Evolutionary conservation across 768 basidiomycete species (phyloP).

Genomic region (Paxillus rubicundulus): DNA sequence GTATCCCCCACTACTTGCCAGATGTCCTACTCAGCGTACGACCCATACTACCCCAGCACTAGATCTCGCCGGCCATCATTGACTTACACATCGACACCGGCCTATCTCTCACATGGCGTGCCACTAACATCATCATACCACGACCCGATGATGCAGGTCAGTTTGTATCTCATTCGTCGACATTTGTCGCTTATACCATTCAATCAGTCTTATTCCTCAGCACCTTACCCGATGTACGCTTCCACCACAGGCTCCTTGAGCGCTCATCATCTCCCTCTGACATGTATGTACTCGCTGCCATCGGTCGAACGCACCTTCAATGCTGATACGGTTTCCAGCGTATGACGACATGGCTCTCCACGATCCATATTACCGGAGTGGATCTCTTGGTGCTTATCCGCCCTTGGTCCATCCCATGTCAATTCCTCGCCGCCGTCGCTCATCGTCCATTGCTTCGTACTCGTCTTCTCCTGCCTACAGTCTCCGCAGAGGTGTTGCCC

Average conservation of each 20-base stretch:
- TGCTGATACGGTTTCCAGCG: slow-evolving; percentile 28
- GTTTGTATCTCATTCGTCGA: slow-evolving; percentile 8
- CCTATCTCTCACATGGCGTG: slow-evolving; percentile 17
- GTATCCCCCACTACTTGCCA: slow-evolving; percentile 13
- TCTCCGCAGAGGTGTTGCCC: slow-evolving; percentile 48
- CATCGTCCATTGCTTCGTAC: slow-evolving; percentile 39
- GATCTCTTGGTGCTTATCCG: slow-evolving; percentile 15
- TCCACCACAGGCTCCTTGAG: slow-evolving; percentile 33
- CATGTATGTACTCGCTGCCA: slow-evolving; percentile 33
- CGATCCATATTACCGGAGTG: slow-evolving; percentile 49
- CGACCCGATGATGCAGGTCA: slow-evolving; percentile 42
- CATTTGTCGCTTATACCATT: slow-evolving; percentile 10
- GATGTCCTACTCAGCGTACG: slow-evolving; percentile 45
- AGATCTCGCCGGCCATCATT: slow-evolving; percentile 34
- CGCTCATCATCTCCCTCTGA: slow-evolving; percentile 41
- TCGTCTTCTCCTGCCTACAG: slow-evolving; percentile 35
- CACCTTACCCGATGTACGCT: slow-evolving; percentile 48
- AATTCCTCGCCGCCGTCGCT: slow-evolving; percentile 30
- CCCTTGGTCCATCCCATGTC: slow-evolving; percentile 22
- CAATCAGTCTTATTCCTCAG: slow-evolving; percentile 38
- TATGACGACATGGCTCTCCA: slow-evolving; percentile 53
- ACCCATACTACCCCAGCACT: slow-evolving; percentile 34
- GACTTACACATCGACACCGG: slow-evolving; percentile 30
- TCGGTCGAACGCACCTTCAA: slow-evolving; percentile 2
- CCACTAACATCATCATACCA: slow-evolving; percentile 41